A percentile compares a stretch with the other conserved stretches of the same genome.
Conservation (phyloP, 129 eudicot species). For the Erigeron canadensis region DNA sequence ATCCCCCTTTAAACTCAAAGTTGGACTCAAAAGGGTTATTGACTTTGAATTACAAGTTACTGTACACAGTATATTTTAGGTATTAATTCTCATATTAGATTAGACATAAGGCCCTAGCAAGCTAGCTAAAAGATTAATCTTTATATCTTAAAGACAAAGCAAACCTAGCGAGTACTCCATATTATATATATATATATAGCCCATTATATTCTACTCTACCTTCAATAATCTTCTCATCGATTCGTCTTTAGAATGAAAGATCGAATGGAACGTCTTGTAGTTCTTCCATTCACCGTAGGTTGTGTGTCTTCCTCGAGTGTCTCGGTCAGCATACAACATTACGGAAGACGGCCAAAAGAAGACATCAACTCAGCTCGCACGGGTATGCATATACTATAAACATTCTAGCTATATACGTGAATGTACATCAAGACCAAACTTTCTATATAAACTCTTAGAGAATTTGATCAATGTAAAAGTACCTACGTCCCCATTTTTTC, state of each 20-base stretch:
- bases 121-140: slow-evolving; percentile 3
- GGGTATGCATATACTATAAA: slow-evolving; percentile 31
- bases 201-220: slow-evolving; percentile 14
- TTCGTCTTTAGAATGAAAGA: slow-evolving; percentile 44
- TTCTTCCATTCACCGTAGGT: slow-evolving; percentile 66
- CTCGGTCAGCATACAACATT: slow-evolving; percentile 44
- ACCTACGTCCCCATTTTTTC: background rate
- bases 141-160: slow-evolving; percentile 35
- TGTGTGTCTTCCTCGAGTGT: slow-evolving; percentile 75
- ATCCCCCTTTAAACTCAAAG: slow-evolving; percentile 28
- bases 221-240: slow-evolving; percentile 23
- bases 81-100: background rate
- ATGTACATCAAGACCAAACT: background rate
- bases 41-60: slow-evolving; percentile 38
- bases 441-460: background rate
- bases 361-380: slow-evolving; percentile 28
- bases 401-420: background rate
- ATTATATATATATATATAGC: slow-evolving; percentile 18
- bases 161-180: slow-evolving; percentile 9
- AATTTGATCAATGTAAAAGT: background rate
- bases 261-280: slow-evolving; percentile 65
- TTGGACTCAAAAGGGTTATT: slow-evolving; percentile 38
- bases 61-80: background rate
- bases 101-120: slow-evolving; percentile 31
- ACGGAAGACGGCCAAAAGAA: slow-evolving; percentile 44